A percentile compares a stretch with the other conserved stretches of the same genome.
Conservation (phyloP, 768 basidiomycete species). For the Asterophora lycoperdoides region DNA sequence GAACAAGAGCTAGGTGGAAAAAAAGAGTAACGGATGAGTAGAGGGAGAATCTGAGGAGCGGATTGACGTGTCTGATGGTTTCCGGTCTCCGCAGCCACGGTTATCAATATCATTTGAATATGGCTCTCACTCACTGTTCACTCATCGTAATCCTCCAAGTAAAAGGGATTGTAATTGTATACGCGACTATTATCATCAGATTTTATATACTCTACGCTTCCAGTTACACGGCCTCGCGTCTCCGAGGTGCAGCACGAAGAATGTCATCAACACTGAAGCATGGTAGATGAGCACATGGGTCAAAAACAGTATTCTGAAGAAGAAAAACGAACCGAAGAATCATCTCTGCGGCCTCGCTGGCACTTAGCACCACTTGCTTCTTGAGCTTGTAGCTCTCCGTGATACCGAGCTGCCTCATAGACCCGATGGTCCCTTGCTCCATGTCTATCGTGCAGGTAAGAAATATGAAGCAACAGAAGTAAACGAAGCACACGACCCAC, state of each 20-base stretch:
- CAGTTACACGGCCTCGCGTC: constrained; percentile 68
- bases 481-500: constrained; percentile 40
- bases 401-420: constrained; percentile 83
- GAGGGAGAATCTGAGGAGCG: constrained; percentile 6
- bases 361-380: constrained; percentile 89
- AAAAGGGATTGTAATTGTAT: too few relatives aligned
- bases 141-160: too few relatives aligned
- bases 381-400: constrained; percentile 99
- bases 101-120: too few relatives aligned
- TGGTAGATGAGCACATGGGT: not conserved
- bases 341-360: constrained; percentile 98
- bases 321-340: constrained; percentile 70
- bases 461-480: not conserved
- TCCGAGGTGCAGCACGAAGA: constrained; percentile 78
- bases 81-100: too few relatives aligned
- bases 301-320: not conserved
- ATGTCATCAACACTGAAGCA: constrained; percentile 82
- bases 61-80: constrained; percentile 17
- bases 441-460: constrained; percentile 56
- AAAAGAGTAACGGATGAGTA: not conserved
- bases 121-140: too few relatives aligned
- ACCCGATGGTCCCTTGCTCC: constrained; percentile 78
- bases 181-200: not conserved
- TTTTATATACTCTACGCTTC: constrained; percentile 4
- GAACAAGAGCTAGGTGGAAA: constrained; percentile 1